These are phyloP conservation scores for Daldinia decipiens DNA, from an alignment of 495 filamentous ascomycete species.

Conservation along the genomic window DNA sequence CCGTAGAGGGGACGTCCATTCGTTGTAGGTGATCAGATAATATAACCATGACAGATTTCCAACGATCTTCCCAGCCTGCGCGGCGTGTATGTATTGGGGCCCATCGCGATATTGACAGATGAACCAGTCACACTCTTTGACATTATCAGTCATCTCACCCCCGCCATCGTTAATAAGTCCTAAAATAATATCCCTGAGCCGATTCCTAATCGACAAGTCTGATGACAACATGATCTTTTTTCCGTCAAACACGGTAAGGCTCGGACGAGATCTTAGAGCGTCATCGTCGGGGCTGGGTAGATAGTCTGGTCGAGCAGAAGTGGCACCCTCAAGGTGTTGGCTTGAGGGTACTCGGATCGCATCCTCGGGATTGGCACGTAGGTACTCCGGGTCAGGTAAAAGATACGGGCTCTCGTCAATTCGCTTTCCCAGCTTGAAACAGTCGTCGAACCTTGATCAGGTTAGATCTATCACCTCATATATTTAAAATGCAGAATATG, in stretches of 20 bases:
- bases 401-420: conserved; percentile 90
- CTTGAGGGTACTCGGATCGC: conserved; percentile 64
- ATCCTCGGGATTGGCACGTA: conserved; percentile 64
- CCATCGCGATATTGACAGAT: conserved; percentile 90
- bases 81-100: conserved; percentile 77
- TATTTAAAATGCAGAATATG: conserved; percentile 1
- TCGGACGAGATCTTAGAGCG: conserved; percentile 46
- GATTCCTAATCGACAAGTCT: conserved; percentile 75
- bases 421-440: conserved; percentile 85
- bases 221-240: conserved; percentile 71
- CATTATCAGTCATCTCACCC: conserved; percentile 71
- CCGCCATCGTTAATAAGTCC: conserved; percentile 74
- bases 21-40: conserved; percentile 85
- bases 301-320: conserved; percentile 68
- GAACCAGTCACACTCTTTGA: conserved; percentile 80
- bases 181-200: conserved; percentile 72
- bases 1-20: conserved; percentile 83
- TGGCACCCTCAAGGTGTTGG: conserved; percentile 77
- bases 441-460: conserved; percentile 86
- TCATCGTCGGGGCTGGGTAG: conserved; percentile 56
- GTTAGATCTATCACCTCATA: conserved; percentile 38
- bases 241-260: conserved; percentile 70
- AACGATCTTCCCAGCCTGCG: conserved; percentile 78
- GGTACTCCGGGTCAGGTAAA: conserved; percentile 85
- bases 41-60: conserved; percentile 96